Evolutionary conservation across 2,329 filamentous ascomycete species (phyloP).

Genomic region (Aureobasidium sp.): DNA sequence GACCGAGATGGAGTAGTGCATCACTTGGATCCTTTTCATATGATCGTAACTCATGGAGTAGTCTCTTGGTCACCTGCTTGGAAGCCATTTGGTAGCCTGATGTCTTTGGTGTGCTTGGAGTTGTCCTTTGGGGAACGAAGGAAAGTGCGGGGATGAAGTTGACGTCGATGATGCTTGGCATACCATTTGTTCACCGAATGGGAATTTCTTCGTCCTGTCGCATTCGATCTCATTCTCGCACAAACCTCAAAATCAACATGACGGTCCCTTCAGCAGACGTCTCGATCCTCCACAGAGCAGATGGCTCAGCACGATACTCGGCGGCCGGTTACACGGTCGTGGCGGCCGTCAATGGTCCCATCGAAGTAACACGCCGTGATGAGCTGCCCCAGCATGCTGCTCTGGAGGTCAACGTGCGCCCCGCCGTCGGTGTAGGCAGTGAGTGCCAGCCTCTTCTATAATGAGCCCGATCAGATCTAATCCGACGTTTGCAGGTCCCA

Average conservation of each 20-base stretch:
- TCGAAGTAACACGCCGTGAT: slow-evolving; percentile 82
- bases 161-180: slow-evolving; percentile 1
- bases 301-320: slow-evolving; percentile 73
- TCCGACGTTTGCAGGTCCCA: slow-evolving; percentile 27
- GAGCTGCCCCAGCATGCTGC: slow-evolving; percentile 86
- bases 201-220: slow-evolving; percentile 1
- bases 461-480: background rate
- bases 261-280: slow-evolving; percentile 11
- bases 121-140: background rate
- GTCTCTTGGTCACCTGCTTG: slow-evolving; percentile 42
- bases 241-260: background rate
- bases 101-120: background rate
- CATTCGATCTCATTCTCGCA: background rate
- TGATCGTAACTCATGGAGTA: slow-evolving; percentile 53
- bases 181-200: background rate
- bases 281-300: slow-evolving; percentile 54
- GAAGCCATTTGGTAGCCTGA: background rate
- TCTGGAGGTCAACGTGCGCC: slow-evolving; percentile 83
- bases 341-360: slow-evolving; percentile 81
- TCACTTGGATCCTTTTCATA: slow-evolving; percentile 50
- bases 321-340: slow-evolving; percentile 71
- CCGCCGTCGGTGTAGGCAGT: slow-evolving; percentile 77
- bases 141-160: background rate
- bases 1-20: slow-evolving; percentile 48
- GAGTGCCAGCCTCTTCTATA: slow-evolving; percentile 15